Conservation (phyloP, 352 stramenopile species). For the Phytophthora foliorum region DNA sequence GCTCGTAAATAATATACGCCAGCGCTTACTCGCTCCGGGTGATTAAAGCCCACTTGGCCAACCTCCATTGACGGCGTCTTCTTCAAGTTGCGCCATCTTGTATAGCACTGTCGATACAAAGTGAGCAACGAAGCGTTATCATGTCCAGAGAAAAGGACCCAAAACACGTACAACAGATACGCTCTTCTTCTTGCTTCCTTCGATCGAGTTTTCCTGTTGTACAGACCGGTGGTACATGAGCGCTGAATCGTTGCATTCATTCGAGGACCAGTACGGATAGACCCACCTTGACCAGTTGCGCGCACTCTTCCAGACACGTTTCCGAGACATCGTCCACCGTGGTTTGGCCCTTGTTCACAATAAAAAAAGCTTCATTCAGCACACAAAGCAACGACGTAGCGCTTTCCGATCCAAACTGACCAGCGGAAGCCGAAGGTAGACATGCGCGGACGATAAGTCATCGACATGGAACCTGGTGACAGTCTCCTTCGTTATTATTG, state of each 20-base stretch:
- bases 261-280: background rate
- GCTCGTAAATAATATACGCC: background rate
- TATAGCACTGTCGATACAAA: conserved; percentile 83
- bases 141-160: background rate
- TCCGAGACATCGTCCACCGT: conserved; percentile 84
- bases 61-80: conserved; percentile 93
- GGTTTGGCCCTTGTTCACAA: conserved; percentile 58
- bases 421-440: conserved; percentile 96
- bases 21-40: conserved; percentile 64
- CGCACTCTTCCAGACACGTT: conserved; percentile 89
- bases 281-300: conserved; percentile 92
- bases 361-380: background rate
- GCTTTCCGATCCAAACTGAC: conserved; percentile 41
- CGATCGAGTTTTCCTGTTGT: conserved; percentile 93
- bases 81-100: conserved; percentile 93
- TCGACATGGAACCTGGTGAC: conserved; percentile 96
- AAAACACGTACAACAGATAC: conserved; percentile 75
- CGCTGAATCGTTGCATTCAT: background rate
- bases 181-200: conserved; percentile 93
- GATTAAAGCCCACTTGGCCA: conserved; percentile 90
- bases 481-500: background rate
- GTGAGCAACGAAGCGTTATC: background rate
- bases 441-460: conserved; percentile 97
- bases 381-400: background rate
- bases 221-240: background rate